Evolutionary conservation across 2,329 filamentous ascomycete species (phyloP), one percentile per base, ranked within the genome.

Genomic region (Escovopsis sp.): DNA sequence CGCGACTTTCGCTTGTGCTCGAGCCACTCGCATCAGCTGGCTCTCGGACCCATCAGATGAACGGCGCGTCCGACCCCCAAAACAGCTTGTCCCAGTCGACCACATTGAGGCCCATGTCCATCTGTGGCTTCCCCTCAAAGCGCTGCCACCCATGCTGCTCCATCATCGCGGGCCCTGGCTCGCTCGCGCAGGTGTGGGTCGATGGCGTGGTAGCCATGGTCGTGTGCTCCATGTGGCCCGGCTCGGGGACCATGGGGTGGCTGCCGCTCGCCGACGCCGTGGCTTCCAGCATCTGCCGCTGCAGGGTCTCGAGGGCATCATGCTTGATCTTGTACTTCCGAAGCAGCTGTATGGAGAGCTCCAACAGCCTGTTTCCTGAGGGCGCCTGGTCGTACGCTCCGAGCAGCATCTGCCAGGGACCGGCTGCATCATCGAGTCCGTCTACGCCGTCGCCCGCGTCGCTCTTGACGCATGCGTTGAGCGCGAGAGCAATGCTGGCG

Each of bases 71-170:
- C 16, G 57, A 34, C 1, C 51, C 50, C 47, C 52, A 55, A 34
- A 57, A 48, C 12, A 57, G 35, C 30, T 46, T 48, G 27, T 57
- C 53, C 52, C 55, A 57, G 32, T 57, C 53, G 41, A 57, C 52
- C 5, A 45, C 45, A 30, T 57, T 51, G 16, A 57, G 33, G n/a
- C 54, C 48, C 46, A 53, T 50, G 21, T 23, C 21, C 21, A 23
- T 5, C 21, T 23, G 21, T 5, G 21, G 21, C 14, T 47, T 45
- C 0, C 46, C 45, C 18, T 51, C 50, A 1, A 54, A 35, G 27
- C 44, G 42, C 8, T 46, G 45, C 44, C 49, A 46, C 30, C 46
- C 45, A 29, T 47, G 44, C 18, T 47, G 44, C 18, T 52, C 51
- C 5, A 52, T 41, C 12, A 43, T 43, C 12, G 43, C 38, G 17